These are phyloP conservation scores for Glebionis coronaria DNA, from an alignment of 129 eudicot species.

Conservation along the genomic window DNA sequence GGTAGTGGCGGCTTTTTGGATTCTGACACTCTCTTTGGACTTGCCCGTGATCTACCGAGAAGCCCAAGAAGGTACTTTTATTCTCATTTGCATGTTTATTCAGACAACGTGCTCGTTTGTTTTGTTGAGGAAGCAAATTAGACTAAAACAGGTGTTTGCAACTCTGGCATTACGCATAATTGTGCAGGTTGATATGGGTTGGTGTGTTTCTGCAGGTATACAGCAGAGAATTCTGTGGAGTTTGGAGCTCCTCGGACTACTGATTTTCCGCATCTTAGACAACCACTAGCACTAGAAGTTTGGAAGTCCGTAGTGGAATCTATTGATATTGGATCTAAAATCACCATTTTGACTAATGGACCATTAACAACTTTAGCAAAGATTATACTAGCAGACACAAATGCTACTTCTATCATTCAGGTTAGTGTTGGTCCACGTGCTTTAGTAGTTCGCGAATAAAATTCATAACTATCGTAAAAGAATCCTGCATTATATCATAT, in stretches of 20 bases:
- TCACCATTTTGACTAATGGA: slow-evolving; percentile 71
- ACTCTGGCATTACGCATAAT: too few species aligned
- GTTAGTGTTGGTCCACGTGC: slow-evolving; percentile 26
- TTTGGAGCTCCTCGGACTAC: slow-evolving; percentile 82
- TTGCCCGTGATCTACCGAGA: slow-evolving; percentile 73
- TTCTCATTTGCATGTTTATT: not conserved
- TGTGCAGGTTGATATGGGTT: too few species aligned
- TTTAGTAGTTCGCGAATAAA: not conserved
- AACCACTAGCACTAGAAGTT: slow-evolving; percentile 62
- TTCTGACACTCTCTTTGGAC: slow-evolving; percentile 82
- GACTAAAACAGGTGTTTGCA: too few species aligned
- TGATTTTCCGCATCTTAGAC: slow-evolving; percentile 68
- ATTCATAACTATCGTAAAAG: not conserved
- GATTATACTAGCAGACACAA: slow-evolving; percentile 49
- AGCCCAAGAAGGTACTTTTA: slow-evolving; percentile 71
- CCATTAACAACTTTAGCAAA: slow-evolving; percentile 77
- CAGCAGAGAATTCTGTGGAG: slow-evolving; percentile 63
- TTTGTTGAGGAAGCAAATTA: not conserved
- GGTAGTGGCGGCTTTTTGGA: slow-evolving; percentile 90
- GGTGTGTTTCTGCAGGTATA: slow-evolving; percentile 46
- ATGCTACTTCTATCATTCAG: slow-evolving; percentile 48
- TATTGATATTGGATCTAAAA: slow-evolving; percentile 41
- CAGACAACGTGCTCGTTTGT: not conserved
- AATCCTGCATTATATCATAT: not conserved
- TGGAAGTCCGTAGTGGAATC: slow-evolving; percentile 60